Base-by-base conservation (phyloP, 768 basidiomycete species). In the Pulveroboletus sp. region DNA sequence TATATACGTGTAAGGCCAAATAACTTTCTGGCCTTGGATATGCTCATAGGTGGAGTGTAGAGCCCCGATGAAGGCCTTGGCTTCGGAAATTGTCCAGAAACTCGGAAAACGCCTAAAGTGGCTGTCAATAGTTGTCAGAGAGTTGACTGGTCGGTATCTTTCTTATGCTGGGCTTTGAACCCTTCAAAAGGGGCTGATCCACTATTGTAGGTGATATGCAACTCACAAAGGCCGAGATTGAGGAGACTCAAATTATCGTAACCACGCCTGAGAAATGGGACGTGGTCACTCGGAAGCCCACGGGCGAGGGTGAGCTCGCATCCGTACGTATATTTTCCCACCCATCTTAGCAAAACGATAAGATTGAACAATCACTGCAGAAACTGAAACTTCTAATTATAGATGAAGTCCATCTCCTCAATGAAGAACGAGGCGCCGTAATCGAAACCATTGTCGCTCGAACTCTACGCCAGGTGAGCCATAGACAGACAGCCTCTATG, bases 211-310 rank as follows among this genome's bases (percentile, higher is more conserved):
- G 95, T 69, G 96, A 99, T 62, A 98, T 98, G 94, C 96, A 98
- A 67, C 70, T 99, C 66, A 92, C 96, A 14, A 87, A 89, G 67
- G 78, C 83, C 33, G 95, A 98, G 70, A 93, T 99, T 52, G 86
- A 88, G 1, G 83, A 88, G 67, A 98, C 96, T 9, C 95, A 97
- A 63, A 86, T 99, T 39, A 98, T 99, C 51, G 93, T 99, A 7
- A 99, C 96, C 2, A 99, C 96, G 1, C 96, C 96, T 0, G 96
- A 99, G 67, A 99, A 99, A 68, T 99, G 96, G 96, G 96, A 98
- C 58, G 96, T 99, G 0, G 96, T 99, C 3, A 99, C 96, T 8
- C 75, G 96, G 54, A 98, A 96, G 65, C 93, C 95, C 1, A 93
- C 89, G 1, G 93, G 94, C 8, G 96, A 98, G 71, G 95, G 93